A percentile compares a stretch with the other conserved stretches of the same genome.
phyloP scores from a whole-genome alignment of 2,329 filamentous ascomycete species.

The Arthrobotrys musiformis region DNA sequence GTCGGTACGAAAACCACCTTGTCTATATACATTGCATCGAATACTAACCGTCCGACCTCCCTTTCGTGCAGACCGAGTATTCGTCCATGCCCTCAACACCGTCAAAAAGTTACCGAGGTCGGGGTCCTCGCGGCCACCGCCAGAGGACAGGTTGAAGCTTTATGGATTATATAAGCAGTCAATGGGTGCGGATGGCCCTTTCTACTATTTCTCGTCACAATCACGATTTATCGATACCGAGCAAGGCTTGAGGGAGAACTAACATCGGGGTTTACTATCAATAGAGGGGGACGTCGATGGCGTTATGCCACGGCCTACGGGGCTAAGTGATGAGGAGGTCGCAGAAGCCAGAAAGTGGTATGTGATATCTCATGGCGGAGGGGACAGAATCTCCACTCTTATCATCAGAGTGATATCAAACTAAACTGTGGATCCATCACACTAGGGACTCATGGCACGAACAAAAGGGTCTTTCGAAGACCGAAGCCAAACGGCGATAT shows the following conservation, averaged over 20 bases:
- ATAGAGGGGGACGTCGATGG: constrained; percentile 91
- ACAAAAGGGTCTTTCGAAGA: constrained; percentile 82
- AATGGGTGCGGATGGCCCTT: constrained; percentile 71
- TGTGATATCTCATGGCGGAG: neutral
- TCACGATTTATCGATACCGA: constrained; percentile 19
- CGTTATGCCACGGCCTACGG: constrained; percentile 83
- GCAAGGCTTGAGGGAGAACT: constrained; percentile 30
- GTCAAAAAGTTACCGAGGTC: constrained; percentile 97
- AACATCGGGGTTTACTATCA: constrained; percentile 9
- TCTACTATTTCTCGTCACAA: neutral
- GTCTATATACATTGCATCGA: neutral
- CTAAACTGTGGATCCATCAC: constrained; percentile 31
- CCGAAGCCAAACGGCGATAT: constrained; percentile 92
- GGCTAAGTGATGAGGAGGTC: constrained; percentile 63
- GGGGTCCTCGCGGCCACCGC: constrained; percentile 86
- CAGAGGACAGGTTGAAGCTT: constrained; percentile 83
- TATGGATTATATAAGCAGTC: constrained; percentile 99
- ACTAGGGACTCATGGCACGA: constrained; percentile 89
- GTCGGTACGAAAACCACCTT: constrained; percentile 32
- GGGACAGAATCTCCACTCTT: neutral
- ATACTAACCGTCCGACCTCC: constrained; percentile 35
- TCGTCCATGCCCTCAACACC: constrained; percentile 97
- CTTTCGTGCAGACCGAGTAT: constrained; percentile 81
- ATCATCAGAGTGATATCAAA: constrained; percentile 5
- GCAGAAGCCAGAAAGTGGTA: constrained; percentile 66